Conservation (phyloP, 1,139 yeast species). For the Nakaseomyces delphensis region DNA sequence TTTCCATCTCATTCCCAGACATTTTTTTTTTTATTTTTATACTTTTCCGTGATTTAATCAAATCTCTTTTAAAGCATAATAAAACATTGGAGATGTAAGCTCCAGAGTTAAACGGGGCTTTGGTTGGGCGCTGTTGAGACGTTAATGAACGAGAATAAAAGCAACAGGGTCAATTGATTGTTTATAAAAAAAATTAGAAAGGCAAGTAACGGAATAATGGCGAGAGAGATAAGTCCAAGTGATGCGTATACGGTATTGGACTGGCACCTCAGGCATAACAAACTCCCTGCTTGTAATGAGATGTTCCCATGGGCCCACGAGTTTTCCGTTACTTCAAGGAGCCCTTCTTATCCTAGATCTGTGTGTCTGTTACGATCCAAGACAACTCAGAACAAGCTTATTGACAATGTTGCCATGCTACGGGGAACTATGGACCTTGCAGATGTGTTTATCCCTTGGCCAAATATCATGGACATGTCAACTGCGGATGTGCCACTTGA, state of each 20-base stretch:
- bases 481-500: slow-evolving; percentile 5
- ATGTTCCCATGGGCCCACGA: slow-evolving; percentile 91
- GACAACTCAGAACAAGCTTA: slow-evolving; percentile 14
- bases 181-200: neutral
- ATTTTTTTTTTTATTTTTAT: no score
- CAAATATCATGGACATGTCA: slow-evolving; percentile 11
- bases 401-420: slow-evolving; percentile 50
- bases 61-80: no score
- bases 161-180: no score
- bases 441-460: slow-evolving; percentile 47
- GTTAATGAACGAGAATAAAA: no score
- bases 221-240: neutral
- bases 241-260: neutral
- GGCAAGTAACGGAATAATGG: neutral
- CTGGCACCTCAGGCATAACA: slow-evolving; percentile 14
- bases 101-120: no score
- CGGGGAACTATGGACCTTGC: slow-evolving; percentile 41
- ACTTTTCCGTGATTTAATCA: no score
- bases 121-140: no score
- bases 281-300: slow-evolving; percentile 55
- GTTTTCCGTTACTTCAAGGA: slow-evolving; percentile 34
- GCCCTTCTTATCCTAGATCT: slow-evolving; percentile 27
- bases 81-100: no score
- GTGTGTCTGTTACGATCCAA: slow-evolving; percentile 46
- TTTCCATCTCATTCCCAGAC: no score